Evolutionary conservation across 164 flowering plant species (phyloP).

Genomic region (Tetrastigma voinierianum): DNA sequence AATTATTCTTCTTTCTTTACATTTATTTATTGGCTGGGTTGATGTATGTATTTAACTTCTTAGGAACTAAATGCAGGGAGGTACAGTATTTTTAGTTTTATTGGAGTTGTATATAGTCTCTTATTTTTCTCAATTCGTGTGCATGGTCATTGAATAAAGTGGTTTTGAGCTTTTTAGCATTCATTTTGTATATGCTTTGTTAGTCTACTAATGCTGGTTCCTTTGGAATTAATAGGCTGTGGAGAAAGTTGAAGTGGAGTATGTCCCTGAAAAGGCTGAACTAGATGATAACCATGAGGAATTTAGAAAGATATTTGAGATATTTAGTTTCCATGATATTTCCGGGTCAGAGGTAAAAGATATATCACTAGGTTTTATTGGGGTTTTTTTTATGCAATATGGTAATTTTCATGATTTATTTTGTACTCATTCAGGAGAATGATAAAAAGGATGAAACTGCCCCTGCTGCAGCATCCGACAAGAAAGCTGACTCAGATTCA

Average conservation of each 20-base stretch:
- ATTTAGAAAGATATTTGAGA: conserved; percentile 78
- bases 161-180: not conserved
- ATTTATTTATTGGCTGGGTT: too few species aligned
- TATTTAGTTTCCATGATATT: conserved; percentile 52
- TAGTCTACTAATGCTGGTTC: not conserved
- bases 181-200: not conserved
- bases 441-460: conserved; percentile 73
- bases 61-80: too few species aligned
- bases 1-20: too few species aligned
- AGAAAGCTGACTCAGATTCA: conserved; percentile 72
- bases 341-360: conserved; percentile 47
- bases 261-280: conserved; percentile 84
- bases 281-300: conserved; percentile 70
- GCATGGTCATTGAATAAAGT: too few species aligned
- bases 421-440: conserved; percentile 39
- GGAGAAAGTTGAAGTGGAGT: conserved; percentile 75
- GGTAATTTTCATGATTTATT: not conserved
- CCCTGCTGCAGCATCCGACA: conserved; percentile 41
- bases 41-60: too few species aligned
- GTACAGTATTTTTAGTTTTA: too few species aligned
- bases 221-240: conserved; percentile 26
- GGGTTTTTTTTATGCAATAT: not conserved
- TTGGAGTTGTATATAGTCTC: too few species aligned
- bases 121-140: too few species aligned
- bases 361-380: not conserved